These are phyloP conservation scores for Chrysosporium queenslandicum DNA, from an alignment of 2,329 filamentous ascomycete genomes.

Conservation along the genomic window DNA sequence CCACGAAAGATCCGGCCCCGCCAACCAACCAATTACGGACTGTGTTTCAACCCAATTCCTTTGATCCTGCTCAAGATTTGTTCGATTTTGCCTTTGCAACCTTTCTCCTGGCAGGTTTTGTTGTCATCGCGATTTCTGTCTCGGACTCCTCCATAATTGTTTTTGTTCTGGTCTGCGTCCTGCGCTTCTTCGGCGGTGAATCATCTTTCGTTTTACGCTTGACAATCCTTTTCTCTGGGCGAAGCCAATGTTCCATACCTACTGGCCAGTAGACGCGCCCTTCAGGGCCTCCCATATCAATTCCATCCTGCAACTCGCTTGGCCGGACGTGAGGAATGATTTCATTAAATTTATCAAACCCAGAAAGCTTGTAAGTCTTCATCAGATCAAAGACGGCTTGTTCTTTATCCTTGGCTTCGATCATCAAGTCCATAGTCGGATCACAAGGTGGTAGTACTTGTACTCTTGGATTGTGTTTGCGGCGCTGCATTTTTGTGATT, in stretches of 20 bases:
- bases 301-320: conserved; percentile 67
- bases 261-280: conserved; percentile 81
- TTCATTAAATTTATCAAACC: conserved; percentile 64
- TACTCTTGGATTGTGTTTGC: conserved; percentile 78
- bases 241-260: conserved; percentile 82
- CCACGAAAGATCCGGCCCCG: too few species aligned
- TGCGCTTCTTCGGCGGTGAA: background rate
- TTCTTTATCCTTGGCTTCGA: conserved; percentile 96
- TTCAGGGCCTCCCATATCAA: conserved; percentile 77
- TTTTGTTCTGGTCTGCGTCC: background rate
- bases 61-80: background rate
- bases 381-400: conserved; percentile 93
- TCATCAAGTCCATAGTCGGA: conserved; percentile 89
- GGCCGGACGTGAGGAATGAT: conserved; percentile 64
- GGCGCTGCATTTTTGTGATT: conserved; percentile 63
- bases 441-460: conserved; percentile 71
- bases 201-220: conserved; percentile 11
- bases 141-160: background rate
- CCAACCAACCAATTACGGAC: too few species aligned
- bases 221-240: conserved; percentile 54
- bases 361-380: conserved; percentile 74
- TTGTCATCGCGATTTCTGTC: background rate
- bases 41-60: too few species aligned
- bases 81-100: background rate
- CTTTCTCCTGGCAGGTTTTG: background rate